Evolutionary conservation across 2,329 filamentous ascomycete genomes (phyloP).

Genomic region (Aspergillus tanneri): DNA sequence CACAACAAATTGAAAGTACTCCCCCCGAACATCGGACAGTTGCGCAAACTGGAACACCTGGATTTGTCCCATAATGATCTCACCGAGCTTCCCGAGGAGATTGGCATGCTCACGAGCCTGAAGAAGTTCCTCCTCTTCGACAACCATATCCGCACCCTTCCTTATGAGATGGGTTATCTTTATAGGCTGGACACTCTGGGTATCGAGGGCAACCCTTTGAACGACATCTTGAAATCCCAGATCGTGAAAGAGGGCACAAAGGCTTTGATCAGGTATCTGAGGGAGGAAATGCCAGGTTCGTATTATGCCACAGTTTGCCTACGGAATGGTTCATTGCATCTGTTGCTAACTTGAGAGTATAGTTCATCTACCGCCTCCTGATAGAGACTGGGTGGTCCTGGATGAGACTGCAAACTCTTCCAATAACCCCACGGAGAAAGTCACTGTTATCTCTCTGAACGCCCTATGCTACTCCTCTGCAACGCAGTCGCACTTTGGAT

Average conservation of each 20-base stretch:
- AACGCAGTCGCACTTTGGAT: slow-evolving; percentile 80
- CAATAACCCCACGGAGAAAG: slow-evolving; percentile 61
- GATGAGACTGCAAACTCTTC: slow-evolving; percentile 49
- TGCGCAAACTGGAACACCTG: slow-evolving; percentile 77
- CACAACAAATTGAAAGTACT: slow-evolving; percentile 84
- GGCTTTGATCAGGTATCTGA: slow-evolving; percentile 76
- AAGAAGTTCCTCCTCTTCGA: slow-evolving; percentile 85
- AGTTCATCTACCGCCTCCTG: slow-evolving; percentile 76
- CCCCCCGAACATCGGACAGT: slow-evolving; percentile 76
- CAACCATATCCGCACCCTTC: slow-evolving; percentile 79
- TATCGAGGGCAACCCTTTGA: slow-evolving; percentile 86
- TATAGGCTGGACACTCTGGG: slow-evolving; percentile 86
- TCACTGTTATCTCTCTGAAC: slow-evolving; percentile 91
- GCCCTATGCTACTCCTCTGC: slow-evolving; percentile 93
- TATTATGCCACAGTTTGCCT: slow-evolving; percentile 22
- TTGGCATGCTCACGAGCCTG: slow-evolving; percentile 94
- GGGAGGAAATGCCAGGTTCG: slow-evolving; percentile 82
- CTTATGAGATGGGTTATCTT: slow-evolving; percentile 82
- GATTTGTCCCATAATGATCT: slow-evolving; percentile 90
- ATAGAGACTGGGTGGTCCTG: slow-evolving; percentile 76
- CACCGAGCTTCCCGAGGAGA: slow-evolving; percentile 76
- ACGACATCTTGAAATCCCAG: slow-evolving; percentile 72
- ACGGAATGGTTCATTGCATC: neutral
- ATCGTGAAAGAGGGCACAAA: slow-evolving; percentile 86
- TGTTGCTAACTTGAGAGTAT: neutral